phyloP scores from a whole-genome alignment of 2,329 filamentous ascomycete genomes.

The Cladophialophora psammophila region DNA sequence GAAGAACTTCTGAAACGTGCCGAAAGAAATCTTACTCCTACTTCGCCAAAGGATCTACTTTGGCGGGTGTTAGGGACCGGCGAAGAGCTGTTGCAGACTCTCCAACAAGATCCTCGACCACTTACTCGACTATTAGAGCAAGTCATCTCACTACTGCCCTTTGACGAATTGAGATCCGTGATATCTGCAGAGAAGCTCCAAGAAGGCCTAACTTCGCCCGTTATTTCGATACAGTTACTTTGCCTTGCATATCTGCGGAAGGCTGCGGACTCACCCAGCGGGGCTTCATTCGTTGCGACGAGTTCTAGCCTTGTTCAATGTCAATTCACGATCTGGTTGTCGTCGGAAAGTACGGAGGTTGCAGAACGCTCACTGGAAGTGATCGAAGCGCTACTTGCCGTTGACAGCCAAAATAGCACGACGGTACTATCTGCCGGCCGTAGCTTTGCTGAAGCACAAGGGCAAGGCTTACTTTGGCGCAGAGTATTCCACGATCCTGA shows the following conservation, averaged over 20 bases:
- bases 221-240: constrained; percentile 62
- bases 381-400: constrained; percentile 60
- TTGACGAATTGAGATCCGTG: constrained; percentile 57
- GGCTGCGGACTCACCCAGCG: constrained; percentile 58
- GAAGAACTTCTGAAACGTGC: constrained; percentile 40
- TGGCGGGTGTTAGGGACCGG: constrained; percentile 37
- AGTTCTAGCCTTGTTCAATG: constrained; percentile 62
- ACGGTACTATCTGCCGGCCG: constrained; percentile 39
- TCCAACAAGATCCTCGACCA: constrained; percentile 66
- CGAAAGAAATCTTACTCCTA: constrained; percentile 35
- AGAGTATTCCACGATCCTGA: constrained; percentile 67
- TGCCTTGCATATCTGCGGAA: constrained; percentile 65
- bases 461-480: constrained; percentile 66
- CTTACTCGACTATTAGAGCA: constrained; percentile 61
- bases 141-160: constrained; percentile 58
- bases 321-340: constrained; percentile 66
- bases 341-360: constrained; percentile 62
- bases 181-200: constrained; percentile 61
- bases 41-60: constrained; percentile 33
- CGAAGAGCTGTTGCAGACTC: constrained; percentile 37
- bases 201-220: constrained; percentile 60
- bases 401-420: constrained; percentile 53
- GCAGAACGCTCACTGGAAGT: constrained; percentile 62
- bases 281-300: constrained; percentile 66
- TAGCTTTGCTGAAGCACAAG: constrained; percentile 46